Evolutionary conservation across 805 yeast species (phyloP).

Genomic region (Candida insectorum): DNA sequence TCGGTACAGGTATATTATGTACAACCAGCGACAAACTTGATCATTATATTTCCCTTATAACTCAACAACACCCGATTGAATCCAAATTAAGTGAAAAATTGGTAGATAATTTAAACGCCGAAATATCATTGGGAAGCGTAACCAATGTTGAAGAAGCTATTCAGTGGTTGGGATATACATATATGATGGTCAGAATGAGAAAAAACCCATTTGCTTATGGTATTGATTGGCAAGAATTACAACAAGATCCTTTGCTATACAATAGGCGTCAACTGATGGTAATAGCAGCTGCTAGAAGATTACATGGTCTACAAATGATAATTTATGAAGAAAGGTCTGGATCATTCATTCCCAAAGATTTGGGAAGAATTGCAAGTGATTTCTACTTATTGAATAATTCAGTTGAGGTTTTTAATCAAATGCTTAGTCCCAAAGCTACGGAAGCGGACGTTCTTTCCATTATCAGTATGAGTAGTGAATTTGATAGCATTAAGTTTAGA

Average conservation of each 20-base stretch:
- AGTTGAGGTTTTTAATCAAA: slow-evolving; percentile 83
- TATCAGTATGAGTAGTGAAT: slow-evolving; percentile 90
- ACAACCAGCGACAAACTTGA: slow-evolving; percentile 80
- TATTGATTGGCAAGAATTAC: slow-evolving; percentile 79
- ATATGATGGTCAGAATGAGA: slow-evolving; percentile 89
- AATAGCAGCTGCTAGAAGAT: slow-evolving; percentile 70
- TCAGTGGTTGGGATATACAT: slow-evolving; percentile 97
- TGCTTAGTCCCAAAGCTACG: slow-evolving; percentile 79
- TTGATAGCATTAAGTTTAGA: slow-evolving; percentile 83
- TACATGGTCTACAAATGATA: slow-evolving; percentile 91
- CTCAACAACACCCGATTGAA: slow-evolving; percentile 96
- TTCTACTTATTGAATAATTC: slow-evolving; percentile 82
- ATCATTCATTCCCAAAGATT: slow-evolving; percentile 77
- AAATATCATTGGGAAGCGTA: slow-evolving; percentile 91
- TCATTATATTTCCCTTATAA: slow-evolving; percentile 81
- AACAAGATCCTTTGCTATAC: slow-evolving; percentile 76
- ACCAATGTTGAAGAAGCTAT: slow-evolving; percentile 93
- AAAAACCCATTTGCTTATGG: slow-evolving; percentile 93
- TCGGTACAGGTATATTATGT: slow-evolving; percentile 89
- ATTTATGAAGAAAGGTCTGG: slow-evolving; percentile 83
- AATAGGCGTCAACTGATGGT: slow-evolving; percentile 75
- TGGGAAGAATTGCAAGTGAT: slow-evolving; percentile 93
- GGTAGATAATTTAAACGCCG: slow-evolving; percentile 94
- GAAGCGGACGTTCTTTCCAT: slow-evolving; percentile 90
- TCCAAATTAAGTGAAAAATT: slow-evolving; percentile 73